Percentiles rank a stretch among this genome's conserved stretches.
These are phyloP conservation scores for Wallacemonas sp. DNA, from an alignment of 208 protist genomes.

Conservation along the genomic window DNA sequence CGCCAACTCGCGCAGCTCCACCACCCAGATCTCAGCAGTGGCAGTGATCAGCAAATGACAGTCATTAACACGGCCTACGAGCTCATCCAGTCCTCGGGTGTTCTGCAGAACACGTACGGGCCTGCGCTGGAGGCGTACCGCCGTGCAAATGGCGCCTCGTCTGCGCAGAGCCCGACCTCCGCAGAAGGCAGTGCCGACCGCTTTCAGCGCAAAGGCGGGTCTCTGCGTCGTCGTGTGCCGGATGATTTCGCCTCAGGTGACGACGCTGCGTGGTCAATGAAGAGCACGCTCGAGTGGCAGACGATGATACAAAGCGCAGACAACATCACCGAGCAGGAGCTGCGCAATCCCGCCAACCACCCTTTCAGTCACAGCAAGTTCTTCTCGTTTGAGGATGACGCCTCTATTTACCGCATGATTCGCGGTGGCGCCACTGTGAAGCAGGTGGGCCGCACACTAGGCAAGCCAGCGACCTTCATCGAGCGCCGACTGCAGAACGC, in stretches of 20 bases:
- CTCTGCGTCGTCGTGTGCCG: conserved; percentile 60
- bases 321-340: conserved; percentile 51
- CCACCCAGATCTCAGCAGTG: conserved; percentile 88
- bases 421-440: conserved; percentile 74
- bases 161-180: too few species aligned
- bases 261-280: conserved; percentile 75
- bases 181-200: conserved; percentile 16
- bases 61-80: conserved; percentile 91
- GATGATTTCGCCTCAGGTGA: conserved; percentile 87
- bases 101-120: conserved; percentile 27
- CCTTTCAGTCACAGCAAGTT: conserved; percentile 87
- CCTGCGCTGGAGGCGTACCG: conserved; percentile 1
- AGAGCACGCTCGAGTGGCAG: conserved; percentile 77
- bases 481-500: conserved; percentile 84
- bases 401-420: conserved; percentile 84
- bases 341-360: conserved; percentile 86
- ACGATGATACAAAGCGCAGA: conserved; percentile 54
- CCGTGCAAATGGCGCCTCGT: neutral
- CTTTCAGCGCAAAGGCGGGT: conserved; percentile 44
- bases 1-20: conserved; percentile 81
- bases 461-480: conserved; percentile 83
- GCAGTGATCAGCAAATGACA: conserved; percentile 86
- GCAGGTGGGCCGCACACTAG: conserved; percentile 79
- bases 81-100: conserved; percentile 70
- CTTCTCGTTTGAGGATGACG: conserved; percentile 86